These are phyloP conservation scores for Cryptosporidium viatorum DNA, from an alignment of 169 alveolate genomes.

Conservation along the genomic window DNA sequence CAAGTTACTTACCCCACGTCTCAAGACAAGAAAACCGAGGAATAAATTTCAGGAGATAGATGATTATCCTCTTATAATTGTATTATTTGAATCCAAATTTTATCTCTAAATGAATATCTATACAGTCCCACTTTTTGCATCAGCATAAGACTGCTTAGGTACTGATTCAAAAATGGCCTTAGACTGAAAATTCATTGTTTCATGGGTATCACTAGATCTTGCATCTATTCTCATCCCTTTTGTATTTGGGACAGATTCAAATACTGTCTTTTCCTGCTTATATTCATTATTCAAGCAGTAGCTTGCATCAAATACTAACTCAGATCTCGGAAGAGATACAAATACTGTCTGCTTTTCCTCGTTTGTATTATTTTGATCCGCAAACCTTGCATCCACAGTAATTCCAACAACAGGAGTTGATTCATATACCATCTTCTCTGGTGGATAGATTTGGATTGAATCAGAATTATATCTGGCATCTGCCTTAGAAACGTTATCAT, in stretches of 20 bases:
- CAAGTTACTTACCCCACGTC: conserved; percentile 46
- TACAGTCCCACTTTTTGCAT: conserved; percentile 37
- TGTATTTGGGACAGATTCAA: conserved; percentile 35
- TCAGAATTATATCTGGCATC: conserved; percentile 1
- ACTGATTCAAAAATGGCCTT: conserved; percentile 36
- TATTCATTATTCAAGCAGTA: neutral
- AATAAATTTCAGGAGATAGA: neutral
- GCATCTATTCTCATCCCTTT: conserved; percentile 27
- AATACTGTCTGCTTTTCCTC: conserved; percentile 15
- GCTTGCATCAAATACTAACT: conserved; percentile 35
- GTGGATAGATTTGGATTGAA: neutral
- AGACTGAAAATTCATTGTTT: neutral
- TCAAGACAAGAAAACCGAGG: neutral
- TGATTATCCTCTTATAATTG: neutral
- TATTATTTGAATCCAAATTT: neutral
- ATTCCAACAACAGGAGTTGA: conserved; percentile 22
- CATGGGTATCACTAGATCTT: conserved; percentile 7
- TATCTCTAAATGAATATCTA: neutral
- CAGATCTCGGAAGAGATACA: conserved; percentile 48
- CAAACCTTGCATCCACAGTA: conserved; percentile 29
- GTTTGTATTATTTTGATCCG: conserved; percentile 1
- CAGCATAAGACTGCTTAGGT: conserved; percentile 63
- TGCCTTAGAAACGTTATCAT: neutral
- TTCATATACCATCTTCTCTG: conserved; percentile 32
- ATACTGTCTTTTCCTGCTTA: conserved; percentile 30